phyloP scores from a whole-genome alignment of 164 flowering plant genomes.

The Amborella trichopoda region DNA sequence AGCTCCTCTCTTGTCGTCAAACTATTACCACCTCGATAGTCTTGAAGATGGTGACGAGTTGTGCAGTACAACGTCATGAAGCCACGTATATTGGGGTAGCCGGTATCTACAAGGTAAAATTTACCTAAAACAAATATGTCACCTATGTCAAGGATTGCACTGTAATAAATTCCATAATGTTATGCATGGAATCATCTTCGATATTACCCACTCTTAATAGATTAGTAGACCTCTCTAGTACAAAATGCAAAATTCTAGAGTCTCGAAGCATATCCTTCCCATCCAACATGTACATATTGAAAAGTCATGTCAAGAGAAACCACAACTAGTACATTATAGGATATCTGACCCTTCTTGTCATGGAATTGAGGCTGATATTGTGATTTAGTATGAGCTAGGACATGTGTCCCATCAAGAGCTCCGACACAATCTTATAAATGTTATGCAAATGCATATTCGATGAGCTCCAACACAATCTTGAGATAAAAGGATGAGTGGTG shows the following conservation, averaged over 20 bases:
- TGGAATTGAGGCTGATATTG: constrained; percentile 59
- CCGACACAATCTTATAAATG: constrained; percentile 41
- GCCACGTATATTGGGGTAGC: constrained; percentile 42
- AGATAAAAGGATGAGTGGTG: constrained; percentile 1
- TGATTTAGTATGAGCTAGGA: constrained; percentile 45
- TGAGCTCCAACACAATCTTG: background rate
- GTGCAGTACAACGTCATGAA: constrained; percentile 59
- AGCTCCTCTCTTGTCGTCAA: background rate
- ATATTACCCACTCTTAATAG: background rate
- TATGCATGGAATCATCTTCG: background rate
- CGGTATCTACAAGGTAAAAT: constrained; percentile 63
- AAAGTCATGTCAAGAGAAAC: background rate
- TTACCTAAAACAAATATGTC: constrained; percentile 28
- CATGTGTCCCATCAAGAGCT: constrained; percentile 44
- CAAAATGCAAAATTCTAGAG: background rate
- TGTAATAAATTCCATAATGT: background rate
- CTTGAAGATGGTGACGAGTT: constrained; percentile 34
- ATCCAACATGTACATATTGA: background rate
- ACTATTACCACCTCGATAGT: constrained; percentile 25
- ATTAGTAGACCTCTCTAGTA: constrained; percentile 13
- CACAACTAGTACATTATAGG: background rate
- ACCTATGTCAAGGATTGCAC: background rate
- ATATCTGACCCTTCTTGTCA: constrained; percentile 32
- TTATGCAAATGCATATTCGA: background rate
- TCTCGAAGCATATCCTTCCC: background rate